Evolutionary conservation across 768 basidiomycete genomes (phyloP), one percentile per base, ranked within the genome.

Genomic region (Tricholoma sp.): DNA sequence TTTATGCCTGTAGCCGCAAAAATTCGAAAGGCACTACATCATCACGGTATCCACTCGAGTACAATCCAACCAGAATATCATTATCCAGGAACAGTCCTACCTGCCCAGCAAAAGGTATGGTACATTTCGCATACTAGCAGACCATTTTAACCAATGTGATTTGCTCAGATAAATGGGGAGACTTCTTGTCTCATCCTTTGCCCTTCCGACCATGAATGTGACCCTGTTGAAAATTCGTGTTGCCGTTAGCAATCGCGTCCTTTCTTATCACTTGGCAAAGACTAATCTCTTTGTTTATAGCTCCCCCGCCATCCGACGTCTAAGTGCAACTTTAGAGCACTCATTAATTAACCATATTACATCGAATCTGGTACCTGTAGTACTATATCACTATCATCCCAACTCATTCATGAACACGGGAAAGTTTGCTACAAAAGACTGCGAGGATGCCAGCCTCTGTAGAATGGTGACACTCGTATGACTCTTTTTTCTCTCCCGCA

Each of bases 51-150:
- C 57, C 97, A 98, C 73, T 92, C 90, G 5, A 87, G 89, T 62
- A 97, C 94, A 2, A 95, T 97, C 59, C 94, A 97, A 65, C 94
- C 94, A 5, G 94, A 97, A 66, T 92, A 91, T 61, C 76, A 72
- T 50, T 66, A 66, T 62, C 64, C 71, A 45, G 71, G 66, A 47
- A 72, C 65, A 50, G 61, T 71, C 45, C 64, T 72, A 52, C 75
- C 79, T 9, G 81, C 80, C 22, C 74, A 72, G 56, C 57, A 79
- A 10, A 80, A 79, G 73, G 84, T 86, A 46, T 37, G 57, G 49
- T 32, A 34, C 27, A 7, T 46, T 47, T 43, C 19, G 34, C 24
- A 10, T 24, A 12, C 5, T 49, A 18, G 2, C n/a, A 46, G 45
- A 27, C 24, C 29, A n/a, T 31, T n/a, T 18, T 53, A 56, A 22